Base-by-base conservation (phyloP, 306 rosid species). In the Casuarina glauca region DNA sequence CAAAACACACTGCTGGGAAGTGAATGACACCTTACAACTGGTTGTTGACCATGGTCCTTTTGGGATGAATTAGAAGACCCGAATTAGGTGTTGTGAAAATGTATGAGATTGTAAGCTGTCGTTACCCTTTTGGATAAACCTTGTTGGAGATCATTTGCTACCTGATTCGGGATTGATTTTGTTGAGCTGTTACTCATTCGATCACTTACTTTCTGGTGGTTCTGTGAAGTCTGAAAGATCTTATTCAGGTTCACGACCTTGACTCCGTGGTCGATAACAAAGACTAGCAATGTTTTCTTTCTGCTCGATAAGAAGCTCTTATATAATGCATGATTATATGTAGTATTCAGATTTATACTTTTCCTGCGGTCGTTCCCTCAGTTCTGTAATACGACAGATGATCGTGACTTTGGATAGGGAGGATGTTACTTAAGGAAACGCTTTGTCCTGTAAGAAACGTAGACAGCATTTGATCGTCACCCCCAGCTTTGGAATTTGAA, bases 1-100 rank as follows among this genome's bases (percentile, higher is more conserved):
- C 93, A 57, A 91, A 91, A 78, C 93, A 91, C 82, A 72, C 82
- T 79, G 84, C 83, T 62, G 83, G 80, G 49, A 86, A 88, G 80
- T 86, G 84, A 81, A 60, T 32, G 42, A 1, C 58, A 44, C 17
- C 5, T 26, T 66, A 42, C 4, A 10, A 3, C 68, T 61, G 1
- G 32, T 9, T 61, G 43, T 3, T 4, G 68, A 61, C 6, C 16
- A 1, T 32, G 26, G 8, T 4, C 17, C 4, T 26, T 42, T 55
- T 12, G 45, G 32, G 13, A 49, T 53, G 66, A 39, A n/a, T 2
- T 54, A n/a, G 61, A n/a, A 54, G 46, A 44, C 77, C 26, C 39
- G 32, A 46, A 69, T 71, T 52, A 74, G 42, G 45, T 67, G 55
- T 41, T 3, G 71, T 42, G 1, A 3, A 42, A 66, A 42, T 42